Conservation (phyloP, 352 stramenopile genomes). For the Phytophthora cryptogea region DNA sequence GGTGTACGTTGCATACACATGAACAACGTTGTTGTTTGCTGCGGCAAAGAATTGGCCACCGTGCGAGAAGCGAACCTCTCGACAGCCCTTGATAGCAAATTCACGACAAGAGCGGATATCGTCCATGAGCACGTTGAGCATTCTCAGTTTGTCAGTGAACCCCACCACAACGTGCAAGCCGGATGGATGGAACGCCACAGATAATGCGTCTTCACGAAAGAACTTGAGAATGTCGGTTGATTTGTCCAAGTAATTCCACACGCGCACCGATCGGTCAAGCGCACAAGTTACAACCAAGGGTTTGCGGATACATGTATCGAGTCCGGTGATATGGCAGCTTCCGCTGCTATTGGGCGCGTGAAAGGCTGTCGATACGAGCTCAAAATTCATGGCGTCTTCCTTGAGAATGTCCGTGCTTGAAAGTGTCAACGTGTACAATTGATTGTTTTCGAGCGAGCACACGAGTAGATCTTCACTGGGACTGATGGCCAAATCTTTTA, state of each 20-base stretch:
- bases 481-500: constrained; percentile 87
- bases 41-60: constrained; percentile 92
- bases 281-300: constrained; percentile 91
- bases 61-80: constrained; percentile 91
- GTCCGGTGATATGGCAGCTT: constrained; percentile 83
- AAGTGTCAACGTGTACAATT: constrained; percentile 91
- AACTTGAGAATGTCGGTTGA: constrained; percentile 91
- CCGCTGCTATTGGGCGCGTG: constrained; percentile 73
- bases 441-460: constrained; percentile 88
- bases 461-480: constrained; percentile 90
- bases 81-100: constrained; percentile 92
- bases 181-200: constrained; percentile 91
- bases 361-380: constrained; percentile 88
- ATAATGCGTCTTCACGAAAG: constrained; percentile 91
- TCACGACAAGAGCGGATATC: constrained; percentile 92
- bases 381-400: constrained; percentile 94
- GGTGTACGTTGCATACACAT: constrained; percentile 85
- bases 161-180: constrained; percentile 90
- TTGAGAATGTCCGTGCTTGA: constrained; percentile 93
- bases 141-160: constrained; percentile 93
- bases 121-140: constrained; percentile 96
- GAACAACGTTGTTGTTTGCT: constrained; percentile 88
- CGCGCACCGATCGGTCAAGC: constrained; percentile 88
- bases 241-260: constrained; percentile 96
- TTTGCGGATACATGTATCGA: constrained; percentile 94